Evolutionary conservation across 2,329 filamentous ascomycete species (phyloP).

Genomic region (Fusarium chaquense): DNA sequence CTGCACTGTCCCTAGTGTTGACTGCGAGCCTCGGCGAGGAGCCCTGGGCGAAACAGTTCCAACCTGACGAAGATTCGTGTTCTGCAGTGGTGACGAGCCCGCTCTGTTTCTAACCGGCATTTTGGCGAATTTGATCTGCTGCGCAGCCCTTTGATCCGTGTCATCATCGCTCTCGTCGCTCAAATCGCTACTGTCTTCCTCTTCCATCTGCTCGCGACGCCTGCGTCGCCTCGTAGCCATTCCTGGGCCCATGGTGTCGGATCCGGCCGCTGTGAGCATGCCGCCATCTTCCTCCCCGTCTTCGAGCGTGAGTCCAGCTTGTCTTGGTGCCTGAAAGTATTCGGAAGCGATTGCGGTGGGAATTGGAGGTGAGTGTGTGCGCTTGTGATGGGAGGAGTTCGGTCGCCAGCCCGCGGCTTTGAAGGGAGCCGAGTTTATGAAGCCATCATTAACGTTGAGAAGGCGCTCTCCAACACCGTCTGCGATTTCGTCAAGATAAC

Average conservation of each 20-base stretch:
- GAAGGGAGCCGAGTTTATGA: slow-evolving; percentile 84
- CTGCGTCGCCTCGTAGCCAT: slow-evolving; percentile 75
- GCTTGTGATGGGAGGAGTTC: slow-evolving; percentile 80
- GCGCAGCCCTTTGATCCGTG: slow-evolving; percentile 78
- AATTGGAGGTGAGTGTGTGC: slow-evolving; percentile 87
- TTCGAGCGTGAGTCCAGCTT: slow-evolving; percentile 72
- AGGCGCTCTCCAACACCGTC: slow-evolving; percentile 88
- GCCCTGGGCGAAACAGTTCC: slow-evolving; percentile 61
- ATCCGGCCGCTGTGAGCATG: slow-evolving; percentile 75
- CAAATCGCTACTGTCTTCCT: slow-evolving; percentile 86
- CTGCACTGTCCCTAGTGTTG: slow-evolving; percentile 76
- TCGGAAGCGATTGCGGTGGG: slow-evolving; percentile 85
- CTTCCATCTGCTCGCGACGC: slow-evolving; percentile 80
- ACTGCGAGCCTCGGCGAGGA: slow-evolving; percentile 75
- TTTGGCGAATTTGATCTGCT: slow-evolving; percentile 96
- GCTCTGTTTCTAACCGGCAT: slow-evolving; percentile 90
- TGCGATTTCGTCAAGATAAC: slow-evolving; percentile 82
- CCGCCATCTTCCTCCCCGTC: slow-evolving; percentile 79
- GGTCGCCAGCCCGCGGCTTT: slow-evolving; percentile 84
- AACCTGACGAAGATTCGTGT: slow-evolving; percentile 70
- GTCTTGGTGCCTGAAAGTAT: slow-evolving; percentile 81
- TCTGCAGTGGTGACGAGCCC: slow-evolving; percentile 87
- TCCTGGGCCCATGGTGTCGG: slow-evolving; percentile 76
- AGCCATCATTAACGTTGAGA: slow-evolving; percentile 82
- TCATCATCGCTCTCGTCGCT: slow-evolving; percentile 89